Percentiles rank a stretch among this genome's conserved stretches.
Evolutionary conservation across 768 basidiomycete species (phyloP).

Genomic region (Sistotremastrum niveocremeum): DNA sequence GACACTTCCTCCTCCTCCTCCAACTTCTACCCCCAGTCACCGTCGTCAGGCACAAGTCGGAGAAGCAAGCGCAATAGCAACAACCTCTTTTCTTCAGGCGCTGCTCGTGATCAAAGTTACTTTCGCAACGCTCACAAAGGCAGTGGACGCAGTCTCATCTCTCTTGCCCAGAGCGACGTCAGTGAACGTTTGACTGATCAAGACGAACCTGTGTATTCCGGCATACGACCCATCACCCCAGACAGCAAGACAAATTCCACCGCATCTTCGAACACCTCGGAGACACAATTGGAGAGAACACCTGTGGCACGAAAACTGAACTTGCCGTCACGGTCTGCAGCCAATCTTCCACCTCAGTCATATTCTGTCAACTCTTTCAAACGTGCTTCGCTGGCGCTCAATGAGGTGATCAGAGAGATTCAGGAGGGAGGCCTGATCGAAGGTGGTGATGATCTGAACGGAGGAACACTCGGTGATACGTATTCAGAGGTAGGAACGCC

Average conservation of each 20-base stretch:
- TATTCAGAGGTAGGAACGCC: too few species aligned
- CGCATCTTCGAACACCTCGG: slow-evolving; percentile 23
- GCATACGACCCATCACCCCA: slow-evolving; percentile 41
- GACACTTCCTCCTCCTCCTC: slow-evolving; percentile 24
- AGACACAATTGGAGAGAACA: not conserved
- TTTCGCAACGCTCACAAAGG: slow-evolving; percentile 37
- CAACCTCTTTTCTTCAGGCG: slow-evolving; percentile 75
- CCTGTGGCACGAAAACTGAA: not conserved
- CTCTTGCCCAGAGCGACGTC: slow-evolving; percentile 31
- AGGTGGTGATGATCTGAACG: too few species aligned
- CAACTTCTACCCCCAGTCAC: slow-evolving; percentile 7
- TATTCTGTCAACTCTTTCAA: slow-evolving; percentile 17
- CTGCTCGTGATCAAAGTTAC: slow-evolving; percentile 62
- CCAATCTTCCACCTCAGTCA: not conserved
- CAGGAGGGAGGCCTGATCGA: slow-evolving; percentile 40
- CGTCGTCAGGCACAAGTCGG: slow-evolving; percentile 11
- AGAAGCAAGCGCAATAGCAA: slow-evolving; percentile 69
- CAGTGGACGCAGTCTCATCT: slow-evolving; percentile 25
- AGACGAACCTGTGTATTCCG: slow-evolving; percentile 4
- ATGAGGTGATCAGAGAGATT: slow-evolving; percentile 63
- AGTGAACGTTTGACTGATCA: slow-evolving; percentile 13
- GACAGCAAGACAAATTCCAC: slow-evolving; percentile 31
- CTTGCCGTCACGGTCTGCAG: not conserved
- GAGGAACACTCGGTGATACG: too few species aligned
- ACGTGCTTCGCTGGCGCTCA: slow-evolving; percentile 61